These are phyloP conservation scores for Xerocomus potaroensis DNA, from an alignment of 768 basidiomycete genomes.

Conservation along the genomic window DNA sequence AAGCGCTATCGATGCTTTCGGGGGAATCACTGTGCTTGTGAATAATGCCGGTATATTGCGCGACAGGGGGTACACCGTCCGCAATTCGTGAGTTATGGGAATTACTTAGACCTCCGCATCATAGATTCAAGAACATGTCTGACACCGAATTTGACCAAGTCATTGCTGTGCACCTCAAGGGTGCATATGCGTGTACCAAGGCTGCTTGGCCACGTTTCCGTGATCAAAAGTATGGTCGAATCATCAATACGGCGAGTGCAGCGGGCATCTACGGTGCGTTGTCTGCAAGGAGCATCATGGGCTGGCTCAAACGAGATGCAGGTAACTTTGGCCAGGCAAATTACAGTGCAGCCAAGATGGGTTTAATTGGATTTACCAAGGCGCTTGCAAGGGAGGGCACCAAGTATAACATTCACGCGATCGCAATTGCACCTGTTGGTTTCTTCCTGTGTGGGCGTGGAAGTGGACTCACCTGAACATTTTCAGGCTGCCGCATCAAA, in stretches of 20 bases:
- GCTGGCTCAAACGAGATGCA: slow-evolving; percentile 23
- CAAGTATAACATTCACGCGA: slow-evolving; percentile 85
- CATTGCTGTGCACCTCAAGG: slow-evolving; percentile 88
- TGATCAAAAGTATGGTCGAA: slow-evolving; percentile 90
- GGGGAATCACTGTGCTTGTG: slow-evolving; percentile 79
- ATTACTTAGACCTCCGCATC: background rate
- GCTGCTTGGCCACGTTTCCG: slow-evolving; percentile 96
- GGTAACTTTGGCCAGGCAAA: slow-evolving; percentile 97
- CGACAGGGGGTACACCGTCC: slow-evolving; percentile 59
- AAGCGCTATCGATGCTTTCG: slow-evolving; percentile 82
- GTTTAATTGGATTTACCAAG: slow-evolving; percentile 86
- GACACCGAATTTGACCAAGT: slow-evolving; percentile 93
- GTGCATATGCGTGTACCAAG: slow-evolving; percentile 87
- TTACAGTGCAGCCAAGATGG: slow-evolving; percentile 98
- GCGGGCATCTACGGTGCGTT: slow-evolving; percentile 84
- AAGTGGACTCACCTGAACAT: background rate
- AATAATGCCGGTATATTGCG: slow-evolving; percentile 94
- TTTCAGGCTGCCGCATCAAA: slow-evolving; percentile 85
- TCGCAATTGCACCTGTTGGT: slow-evolving; percentile 85
- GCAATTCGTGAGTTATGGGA: background rate
- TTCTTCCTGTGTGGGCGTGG: background rate
- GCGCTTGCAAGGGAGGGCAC: slow-evolving; percentile 89
- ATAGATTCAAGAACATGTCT: slow-evolving; percentile 94
- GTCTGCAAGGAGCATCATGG: background rate
- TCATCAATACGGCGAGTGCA: slow-evolving; percentile 93